Percentiles rank a stretch among this genome's conserved stretches.
Evolutionary conservation across 495 filamentous ascomycete genomes (phyloP).

Genomic region (Pyrenopolyporus hunteri): DNA sequence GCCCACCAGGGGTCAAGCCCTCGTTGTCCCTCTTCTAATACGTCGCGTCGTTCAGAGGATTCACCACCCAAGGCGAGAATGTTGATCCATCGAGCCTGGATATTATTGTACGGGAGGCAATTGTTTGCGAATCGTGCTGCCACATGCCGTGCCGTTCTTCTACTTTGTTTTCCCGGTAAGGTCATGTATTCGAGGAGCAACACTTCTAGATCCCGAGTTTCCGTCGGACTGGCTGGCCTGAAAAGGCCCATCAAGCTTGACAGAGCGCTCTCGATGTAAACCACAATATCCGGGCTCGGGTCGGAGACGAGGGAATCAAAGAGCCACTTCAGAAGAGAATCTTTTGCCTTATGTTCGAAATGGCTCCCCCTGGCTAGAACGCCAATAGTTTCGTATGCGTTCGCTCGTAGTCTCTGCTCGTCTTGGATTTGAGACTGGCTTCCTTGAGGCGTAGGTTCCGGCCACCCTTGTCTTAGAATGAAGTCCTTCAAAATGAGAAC

Average conservation of each 20-base stretch:
- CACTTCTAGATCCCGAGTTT: slow-evolving; percentile 42
- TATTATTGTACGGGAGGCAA: slow-evolving; percentile 80
- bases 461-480: slow-evolving; percentile 84
- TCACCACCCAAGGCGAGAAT: slow-evolving; percentile 75
- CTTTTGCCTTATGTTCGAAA: slow-evolving; percentile 56
- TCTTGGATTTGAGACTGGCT: slow-evolving; percentile 58
- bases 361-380: slow-evolving; percentile 67
- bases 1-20: slow-evolving; percentile 69
- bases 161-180: slow-evolving; percentile 40
- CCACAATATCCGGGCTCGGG: slow-evolving; percentile 72
- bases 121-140: slow-evolving; percentile 89
- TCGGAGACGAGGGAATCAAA: slow-evolving; percentile 84
- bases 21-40: slow-evolving; percentile 87
- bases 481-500: slow-evolving; percentile 74
- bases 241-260: slow-evolving; percentile 67
- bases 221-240: slow-evolving; percentile 52
- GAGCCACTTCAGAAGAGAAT: slow-evolving; percentile 72
- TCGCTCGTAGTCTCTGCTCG: slow-evolving; percentile 68
- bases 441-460: slow-evolving; percentile 52
- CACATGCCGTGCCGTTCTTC: slow-evolving; percentile 71
- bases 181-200: slow-evolving; percentile 72
- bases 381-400: slow-evolving; percentile 86
- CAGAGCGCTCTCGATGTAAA: slow-evolving; percentile 88
- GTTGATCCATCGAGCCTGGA: slow-evolving; percentile 85
- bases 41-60: slow-evolving; percentile 72